phyloP scores from a whole-genome alignment of 805 yeast genomes.

The Yarrowia phangngaensis region DNA sequence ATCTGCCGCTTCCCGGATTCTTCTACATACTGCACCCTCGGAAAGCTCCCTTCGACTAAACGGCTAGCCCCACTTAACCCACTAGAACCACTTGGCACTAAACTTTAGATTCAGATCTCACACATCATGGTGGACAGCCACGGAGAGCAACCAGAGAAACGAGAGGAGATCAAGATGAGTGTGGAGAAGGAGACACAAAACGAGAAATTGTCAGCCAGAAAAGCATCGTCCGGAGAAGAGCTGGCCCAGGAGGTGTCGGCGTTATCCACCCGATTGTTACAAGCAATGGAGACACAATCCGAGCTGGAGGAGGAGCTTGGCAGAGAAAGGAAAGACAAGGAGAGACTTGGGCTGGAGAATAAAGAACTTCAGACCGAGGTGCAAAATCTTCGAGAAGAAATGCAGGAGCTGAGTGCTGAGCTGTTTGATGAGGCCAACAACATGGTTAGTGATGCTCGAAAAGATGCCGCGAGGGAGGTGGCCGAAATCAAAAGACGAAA shows the following conservation, averaged over 20 bases:
- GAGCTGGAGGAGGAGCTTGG: slow-evolving; percentile 37
- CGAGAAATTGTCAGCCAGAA: no score
- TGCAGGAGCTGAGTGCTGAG: slow-evolving; percentile 73
- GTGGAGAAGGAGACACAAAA: no score
- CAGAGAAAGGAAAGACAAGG: slow-evolving; percentile 29
- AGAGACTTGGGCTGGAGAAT: slow-evolving; percentile 27
- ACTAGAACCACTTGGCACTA: no score
- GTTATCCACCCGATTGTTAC: slow-evolving; percentile 36
- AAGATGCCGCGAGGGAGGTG: slow-evolving; percentile 55
- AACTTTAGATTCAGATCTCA: no score
- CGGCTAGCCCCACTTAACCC: no score
- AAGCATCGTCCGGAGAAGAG: no score
- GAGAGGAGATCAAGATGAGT: no score
- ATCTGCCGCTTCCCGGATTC: no score
- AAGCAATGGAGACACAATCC: slow-evolving; percentile 36
- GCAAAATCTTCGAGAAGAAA: slow-evolving; percentile 62
- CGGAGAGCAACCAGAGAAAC: no score
- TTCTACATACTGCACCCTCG: no score
- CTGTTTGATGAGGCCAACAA: slow-evolving; percentile 78
- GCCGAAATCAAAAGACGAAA: slow-evolving; percentile 53
- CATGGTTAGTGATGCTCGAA: slow-evolving; percentile 77
- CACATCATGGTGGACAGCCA: no score
- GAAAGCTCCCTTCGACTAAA: no score
- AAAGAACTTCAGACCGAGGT: slow-evolving; percentile 50
- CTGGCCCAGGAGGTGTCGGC: slow-evolving; percentile 30